These are phyloP conservation scores for Penicillium angulare DNA, from an alignment of 495 filamentous ascomycete species.

Conservation along the genomic window DNA sequence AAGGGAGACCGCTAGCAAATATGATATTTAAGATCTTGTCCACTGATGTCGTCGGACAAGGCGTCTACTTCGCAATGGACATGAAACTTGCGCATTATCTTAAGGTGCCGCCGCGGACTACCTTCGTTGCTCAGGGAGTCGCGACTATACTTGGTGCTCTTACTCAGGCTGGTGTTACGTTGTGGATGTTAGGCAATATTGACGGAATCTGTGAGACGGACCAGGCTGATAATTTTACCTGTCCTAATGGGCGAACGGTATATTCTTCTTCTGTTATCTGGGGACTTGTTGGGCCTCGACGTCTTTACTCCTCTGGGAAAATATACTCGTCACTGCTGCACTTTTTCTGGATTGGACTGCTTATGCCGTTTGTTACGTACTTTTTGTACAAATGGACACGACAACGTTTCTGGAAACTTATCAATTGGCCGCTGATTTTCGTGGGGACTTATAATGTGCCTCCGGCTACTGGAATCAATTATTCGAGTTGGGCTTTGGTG, in stretches of 20 bases:
- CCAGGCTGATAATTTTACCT: constrained; percentile 37
- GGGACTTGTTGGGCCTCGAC: constrained; percentile 39
- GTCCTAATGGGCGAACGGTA: constrained; percentile 40
- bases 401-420: constrained; percentile 34
- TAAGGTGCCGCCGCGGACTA: constrained; percentile 38
- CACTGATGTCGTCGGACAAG: constrained; percentile 24
- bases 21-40: constrained; percentile 33
- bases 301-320: constrained; percentile 20
- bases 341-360: constrained; percentile 38
- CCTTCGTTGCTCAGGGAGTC: constrained; percentile 38
- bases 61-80: constrained; percentile 37
- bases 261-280: constrained; percentile 42
- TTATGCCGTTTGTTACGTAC: constrained; percentile 30
- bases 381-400: constrained; percentile 36
- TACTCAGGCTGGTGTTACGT: constrained; percentile 38
- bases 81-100: constrained; percentile 46
- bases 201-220: constrained; percentile 31
- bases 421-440: constrained; percentile 48
- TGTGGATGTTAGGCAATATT: constrained; percentile 43
- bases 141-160: constrained; percentile 40
- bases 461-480: constrained; percentile 48
- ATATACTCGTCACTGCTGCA: constrained; percentile 27
- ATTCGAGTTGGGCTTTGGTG: constrained; percentile 48
- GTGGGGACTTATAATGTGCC: constrained; percentile 44
- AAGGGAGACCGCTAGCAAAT: constrained; percentile 30